phyloP scores from a whole-genome alignment of 805 yeast species.

The Alloascoidea hylecoeti region DNA sequence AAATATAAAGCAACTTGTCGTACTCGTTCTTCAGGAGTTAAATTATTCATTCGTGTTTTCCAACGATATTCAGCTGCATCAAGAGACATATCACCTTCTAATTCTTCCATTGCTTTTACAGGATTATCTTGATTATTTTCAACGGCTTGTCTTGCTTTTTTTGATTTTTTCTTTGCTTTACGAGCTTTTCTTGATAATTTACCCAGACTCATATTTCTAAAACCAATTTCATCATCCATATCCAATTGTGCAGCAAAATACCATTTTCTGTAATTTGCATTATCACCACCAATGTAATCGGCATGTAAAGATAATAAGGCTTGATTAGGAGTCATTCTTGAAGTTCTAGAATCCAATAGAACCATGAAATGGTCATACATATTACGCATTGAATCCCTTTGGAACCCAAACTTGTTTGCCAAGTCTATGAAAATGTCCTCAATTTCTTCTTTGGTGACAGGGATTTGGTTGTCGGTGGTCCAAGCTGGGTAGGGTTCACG shows the following conservation, averaged over 20 bases:
- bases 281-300: constrained; percentile 85
- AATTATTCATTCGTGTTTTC: constrained; percentile 47
- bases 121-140: constrained; percentile 34
- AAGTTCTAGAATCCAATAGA: constrained; percentile 75
- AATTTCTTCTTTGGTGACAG: constrained; percentile 58
- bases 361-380: constrained; percentile 72
- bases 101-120: constrained; percentile 47
- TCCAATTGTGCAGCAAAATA: constrained; percentile 77
- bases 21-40: constrained; percentile 41
- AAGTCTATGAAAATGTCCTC: constrained; percentile 42
- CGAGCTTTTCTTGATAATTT: constrained; percentile 26
- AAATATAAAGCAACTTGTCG: constrained; percentile 51
- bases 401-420: constrained; percentile 69
- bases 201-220: constrained; percentile 40
- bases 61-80: constrained; percentile 77
- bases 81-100: constrained; percentile 51
- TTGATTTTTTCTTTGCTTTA: constrained; percentile 32
- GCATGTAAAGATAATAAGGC: constrained; percentile 74
- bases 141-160: constrained; percentile 32
- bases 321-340: constrained; percentile 55
- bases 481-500: constrained; percentile 98
- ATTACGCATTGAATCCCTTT: constrained; percentile 60
- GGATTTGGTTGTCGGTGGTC: constrained; percentile 87
- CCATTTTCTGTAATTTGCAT: constrained; percentile 85
- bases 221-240: constrained; percentile 55